Conservation (phyloP, 2,329 filamentous ascomycete species). For the Cordyceps cicadae region DNA sequence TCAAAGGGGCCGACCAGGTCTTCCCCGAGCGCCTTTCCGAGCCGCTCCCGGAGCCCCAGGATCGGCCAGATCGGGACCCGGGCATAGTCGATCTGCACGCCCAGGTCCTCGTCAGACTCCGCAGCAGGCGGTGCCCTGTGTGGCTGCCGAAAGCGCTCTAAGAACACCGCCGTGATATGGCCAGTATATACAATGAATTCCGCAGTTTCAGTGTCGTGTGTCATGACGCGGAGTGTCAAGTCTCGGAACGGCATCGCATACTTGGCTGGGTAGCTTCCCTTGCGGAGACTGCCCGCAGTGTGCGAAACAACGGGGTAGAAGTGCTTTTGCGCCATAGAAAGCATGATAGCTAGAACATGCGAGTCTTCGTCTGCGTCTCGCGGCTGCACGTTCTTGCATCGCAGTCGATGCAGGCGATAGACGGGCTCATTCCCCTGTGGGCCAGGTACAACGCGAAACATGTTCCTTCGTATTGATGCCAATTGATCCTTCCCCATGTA, state of each 20-base stretch:
- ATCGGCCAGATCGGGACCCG: constrained; percentile 47
- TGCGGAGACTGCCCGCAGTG: constrained; percentile 14
- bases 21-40: constrained; percentile 43
- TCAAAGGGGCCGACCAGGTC: constrained; percentile 40
- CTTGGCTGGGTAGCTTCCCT: constrained; percentile 21
- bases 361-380: constrained; percentile 42
- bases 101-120: constrained; percentile 20
- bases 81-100: constrained; percentile 39
- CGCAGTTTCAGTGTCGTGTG: constrained; percentile 38
- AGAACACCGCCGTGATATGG: constrained; percentile 38
- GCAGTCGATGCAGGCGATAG: constrained; percentile 36
- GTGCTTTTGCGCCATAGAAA: constrained; percentile 49
- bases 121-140: constrained; percentile 27
- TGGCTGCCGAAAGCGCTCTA: constrained; percentile 43
- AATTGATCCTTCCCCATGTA: constrained; percentile 43
- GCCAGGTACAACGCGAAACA: constrained; percentile 37
- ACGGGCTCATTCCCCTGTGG: constrained; percentile 42
- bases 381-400: constrained; percentile 40
- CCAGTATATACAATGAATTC: constrained; percentile 48
- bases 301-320: constrained; percentile 32
- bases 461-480: constrained; percentile 34
- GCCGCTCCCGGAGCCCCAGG: constrained; percentile 45
- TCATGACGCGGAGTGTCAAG: constrained; percentile 42
- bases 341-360: constrained; percentile 42
- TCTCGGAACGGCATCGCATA: constrained; percentile 31